phyloP scores from a whole-genome alignment of 192 early-diverging fungal genomes.

The Dissophora globulifera region DNA sequence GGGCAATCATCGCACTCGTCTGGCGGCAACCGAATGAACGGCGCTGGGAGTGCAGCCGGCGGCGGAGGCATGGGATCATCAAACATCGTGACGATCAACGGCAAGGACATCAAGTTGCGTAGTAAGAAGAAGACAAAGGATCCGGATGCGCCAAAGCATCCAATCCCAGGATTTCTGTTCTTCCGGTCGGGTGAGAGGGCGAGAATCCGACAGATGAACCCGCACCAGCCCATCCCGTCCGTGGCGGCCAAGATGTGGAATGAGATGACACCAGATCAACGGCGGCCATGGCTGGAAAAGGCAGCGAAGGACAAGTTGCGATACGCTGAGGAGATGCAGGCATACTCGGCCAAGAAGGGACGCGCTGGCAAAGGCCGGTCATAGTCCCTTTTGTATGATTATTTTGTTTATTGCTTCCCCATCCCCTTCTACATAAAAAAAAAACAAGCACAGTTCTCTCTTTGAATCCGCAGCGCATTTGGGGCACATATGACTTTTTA shows the following conservation, averaged over 20 bases:
- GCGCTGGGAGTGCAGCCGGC: too few species aligned
- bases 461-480: too few species aligned
- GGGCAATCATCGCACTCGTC: background rate
- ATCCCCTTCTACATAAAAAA: too few species aligned
- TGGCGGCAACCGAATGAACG: background rate
- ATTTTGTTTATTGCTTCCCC: too few species aligned
- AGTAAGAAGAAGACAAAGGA: slow-evolving; percentile 79
- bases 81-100: slow-evolving; percentile 28
- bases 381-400: too few species aligned
- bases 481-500: too few species aligned
- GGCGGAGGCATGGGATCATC: background rate
- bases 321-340: slow-evolving; percentile 75
- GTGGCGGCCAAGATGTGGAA: slow-evolving; percentile 78
- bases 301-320: slow-evolving; percentile 71
- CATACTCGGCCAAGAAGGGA: slow-evolving; percentile 51
- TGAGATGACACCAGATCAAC: slow-evolving; percentile 62
- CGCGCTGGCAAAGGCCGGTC: slow-evolving; percentile 22
- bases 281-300: slow-evolving; percentile 62
- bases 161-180: slow-evolving; percentile 87
- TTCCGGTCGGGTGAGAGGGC: slow-evolving; percentile 77
- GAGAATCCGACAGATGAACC: slow-evolving; percentile 68
- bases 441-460: too few species aligned
- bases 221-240: slow-evolving; percentile 80
- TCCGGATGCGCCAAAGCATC: slow-evolving; percentile 84
- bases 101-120: slow-evolving; percentile 55